Evolutionary conservation across 1,139 yeast species (phyloP).

Genomic region (Blastobotrys buckinghamii): DNA sequence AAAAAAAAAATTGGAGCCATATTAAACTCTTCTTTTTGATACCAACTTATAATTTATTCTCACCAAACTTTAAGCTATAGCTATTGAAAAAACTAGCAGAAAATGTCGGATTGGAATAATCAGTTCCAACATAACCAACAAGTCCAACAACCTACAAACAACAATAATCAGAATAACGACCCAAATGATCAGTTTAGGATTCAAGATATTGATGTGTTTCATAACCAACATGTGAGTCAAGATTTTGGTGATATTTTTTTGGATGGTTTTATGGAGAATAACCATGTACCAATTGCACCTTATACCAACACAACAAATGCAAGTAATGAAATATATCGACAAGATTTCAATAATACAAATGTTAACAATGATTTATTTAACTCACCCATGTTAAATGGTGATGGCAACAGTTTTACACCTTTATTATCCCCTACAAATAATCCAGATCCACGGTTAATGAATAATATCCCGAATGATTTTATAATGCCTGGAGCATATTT

Average conservation of each 20-base stretch:
- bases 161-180: too few species aligned
- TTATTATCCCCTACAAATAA: conserved; percentile 70
- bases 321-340: not conserved
- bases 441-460: conserved; percentile 32
- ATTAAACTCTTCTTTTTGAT: too few species aligned
- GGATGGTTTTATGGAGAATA: not conserved
- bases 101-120: conserved; percentile 11
- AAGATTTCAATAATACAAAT: conserved; percentile 18
- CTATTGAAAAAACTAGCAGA: not conserved
- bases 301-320: conserved; percentile 2
- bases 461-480: conserved; percentile 24
- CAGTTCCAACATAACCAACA: too few species aligned
- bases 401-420: conserved; percentile 49
- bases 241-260: conserved; percentile 5
- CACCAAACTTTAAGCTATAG: too few species aligned
- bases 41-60: too few species aligned
- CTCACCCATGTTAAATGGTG: conserved; percentile 19
- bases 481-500: conserved; percentile 34
- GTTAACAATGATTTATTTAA: conserved; percentile 24
- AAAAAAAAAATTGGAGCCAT: not conserved
- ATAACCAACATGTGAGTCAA: conserved; percentile 2
- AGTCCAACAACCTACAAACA: not conserved
- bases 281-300: not conserved
- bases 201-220: conserved; percentile 3
- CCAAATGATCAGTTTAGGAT: too few species aligned